Conservation (phyloP, 495 filamentous ascomycete genomes). For the Penicillium nucicola region DNA sequence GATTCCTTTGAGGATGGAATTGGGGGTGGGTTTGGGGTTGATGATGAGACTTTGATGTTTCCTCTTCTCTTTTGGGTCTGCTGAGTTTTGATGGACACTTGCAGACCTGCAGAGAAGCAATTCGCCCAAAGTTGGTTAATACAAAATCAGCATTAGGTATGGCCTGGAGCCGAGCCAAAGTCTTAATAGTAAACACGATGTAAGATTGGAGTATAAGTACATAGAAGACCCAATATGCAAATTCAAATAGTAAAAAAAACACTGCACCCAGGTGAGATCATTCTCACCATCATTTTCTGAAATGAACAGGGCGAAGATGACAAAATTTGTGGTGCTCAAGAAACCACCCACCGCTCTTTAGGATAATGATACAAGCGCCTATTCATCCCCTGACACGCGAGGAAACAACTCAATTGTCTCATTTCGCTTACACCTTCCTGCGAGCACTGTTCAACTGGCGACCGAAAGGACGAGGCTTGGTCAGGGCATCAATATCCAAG, state of each 20-base stretch:
- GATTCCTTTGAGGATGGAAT: neutral
- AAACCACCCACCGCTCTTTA: slow-evolving; percentile 15
- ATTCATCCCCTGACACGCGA: slow-evolving; percentile 10
- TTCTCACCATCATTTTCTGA: slow-evolving; percentile 1
- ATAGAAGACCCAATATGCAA: slow-evolving; percentile 31
- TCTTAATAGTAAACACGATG: slow-evolving; percentile 9
- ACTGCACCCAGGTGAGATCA: slow-evolving; percentile 13
- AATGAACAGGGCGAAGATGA: slow-evolving; percentile 3
- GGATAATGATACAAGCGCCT: slow-evolving; percentile 32
- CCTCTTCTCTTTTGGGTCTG: slow-evolving; percentile 15
- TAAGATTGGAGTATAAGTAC: slow-evolving; percentile 43
- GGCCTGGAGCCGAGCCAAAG: neutral
- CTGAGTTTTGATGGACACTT: slow-evolving; percentile 6
- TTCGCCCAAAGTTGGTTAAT: no score
- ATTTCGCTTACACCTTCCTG: slow-evolving; percentile 12
- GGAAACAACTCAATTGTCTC: neutral
- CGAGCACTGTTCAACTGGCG: slow-evolving; percentile 11
- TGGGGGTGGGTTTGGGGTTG: neutral
- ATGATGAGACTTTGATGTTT: slow-evolving; percentile 7
- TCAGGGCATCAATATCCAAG: slow-evolving; percentile 36
- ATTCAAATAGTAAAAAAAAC: slow-evolving; percentile 10
- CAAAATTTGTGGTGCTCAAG: slow-evolving; percentile 13
- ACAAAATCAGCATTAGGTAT: no score
- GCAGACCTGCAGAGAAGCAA: no score
- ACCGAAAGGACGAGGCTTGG: slow-evolving; percentile 34